A percentile compares a stretch with the other conserved stretches of the same genome.
These are phyloP conservation scores for Bocquillonia castaneifolia DNA, from an alignment of 441 rosid genomes.

Conservation along the genomic window DNA sequence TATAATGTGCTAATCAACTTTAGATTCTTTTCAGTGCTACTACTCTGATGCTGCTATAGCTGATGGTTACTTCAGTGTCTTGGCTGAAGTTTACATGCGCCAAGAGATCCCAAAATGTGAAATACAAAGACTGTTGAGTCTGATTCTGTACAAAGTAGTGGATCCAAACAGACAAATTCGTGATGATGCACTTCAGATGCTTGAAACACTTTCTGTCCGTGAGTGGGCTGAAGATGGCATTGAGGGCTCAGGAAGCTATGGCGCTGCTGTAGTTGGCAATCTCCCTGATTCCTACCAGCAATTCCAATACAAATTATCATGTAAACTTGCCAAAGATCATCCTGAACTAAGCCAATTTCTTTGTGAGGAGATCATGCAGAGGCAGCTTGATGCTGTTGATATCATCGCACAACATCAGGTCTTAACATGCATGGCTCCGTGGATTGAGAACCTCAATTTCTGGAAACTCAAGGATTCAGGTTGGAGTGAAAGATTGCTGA, in stretches of 20 bases:
- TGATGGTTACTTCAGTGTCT: slow-evolving; percentile 95
- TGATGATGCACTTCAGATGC: slow-evolving; percentile 99
- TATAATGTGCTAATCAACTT: slow-evolving; percentile 19
- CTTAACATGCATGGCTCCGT: slow-evolving; percentile 98
- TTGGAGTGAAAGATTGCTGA: slow-evolving; percentile 93
- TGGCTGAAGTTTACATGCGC: slow-evolving; percentile 99
- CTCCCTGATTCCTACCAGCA: slow-evolving; percentile 99
- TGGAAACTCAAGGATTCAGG: slow-evolving; percentile 99
- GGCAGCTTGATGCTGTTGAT: slow-evolving; percentile 99
- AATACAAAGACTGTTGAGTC: slow-evolving; percentile 91
- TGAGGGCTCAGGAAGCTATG: slow-evolving; percentile 87
- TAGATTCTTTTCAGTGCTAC: slow-evolving; percentile 68
- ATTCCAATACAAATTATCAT: slow-evolving; percentile 94
- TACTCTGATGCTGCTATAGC: slow-evolving; percentile 94
- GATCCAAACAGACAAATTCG: slow-evolving; percentile 98
- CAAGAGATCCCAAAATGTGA: slow-evolving; percentile 98
- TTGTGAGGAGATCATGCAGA: slow-evolving; percentile 98
- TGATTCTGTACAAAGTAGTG: slow-evolving; percentile 96
- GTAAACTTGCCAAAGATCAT: slow-evolving; percentile 97
- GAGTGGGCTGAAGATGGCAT: slow-evolving; percentile 97
- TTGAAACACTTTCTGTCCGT: slow-evolving; percentile 94
- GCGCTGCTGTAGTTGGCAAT: slow-evolving; percentile 99
- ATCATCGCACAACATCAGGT: slow-evolving; percentile 99
- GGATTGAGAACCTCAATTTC: slow-evolving; percentile 98
- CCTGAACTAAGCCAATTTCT: slow-evolving; percentile 95